A percentile compares a stretch with the other conserved stretches of the same genome.
phyloP scores from a whole-genome alignment of 148 eudicot genomes.

The Hydrangea macrophylla region DNA sequence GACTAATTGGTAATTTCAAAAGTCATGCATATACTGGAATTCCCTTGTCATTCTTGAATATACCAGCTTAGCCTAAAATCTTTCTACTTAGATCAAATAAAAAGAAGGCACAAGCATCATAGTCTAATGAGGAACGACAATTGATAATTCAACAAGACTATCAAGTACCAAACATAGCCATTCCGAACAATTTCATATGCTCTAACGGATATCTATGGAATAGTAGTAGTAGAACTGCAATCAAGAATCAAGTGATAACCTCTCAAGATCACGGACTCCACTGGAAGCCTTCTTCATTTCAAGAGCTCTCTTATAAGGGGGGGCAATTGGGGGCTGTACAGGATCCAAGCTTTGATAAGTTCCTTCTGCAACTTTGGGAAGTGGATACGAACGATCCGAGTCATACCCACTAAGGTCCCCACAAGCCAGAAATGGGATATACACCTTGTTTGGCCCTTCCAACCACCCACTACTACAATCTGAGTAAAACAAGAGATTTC shows the following conservation, averaged over 20 bases:
- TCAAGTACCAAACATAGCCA: no score
- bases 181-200: no score
- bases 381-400: constrained; percentile 92
- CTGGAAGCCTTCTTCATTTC: constrained; percentile 90
- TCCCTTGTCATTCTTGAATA: no score
- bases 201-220: not conserved
- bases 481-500: constrained; percentile 21
- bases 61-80: no score
- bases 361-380: constrained; percentile 71
- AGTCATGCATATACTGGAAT: no score
- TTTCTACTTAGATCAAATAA: no score
- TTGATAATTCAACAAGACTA: no score
- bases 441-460: constrained; percentile 80
- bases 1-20: no score
- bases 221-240: not conserved
- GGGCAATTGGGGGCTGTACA: constrained; percentile 94
- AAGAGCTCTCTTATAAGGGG: constrained; percentile 93
- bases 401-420: constrained; percentile 95
- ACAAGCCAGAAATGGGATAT: constrained; percentile 97
- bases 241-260: constrained; percentile 51
- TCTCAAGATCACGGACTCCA: constrained; percentile 49
- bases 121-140: no score
- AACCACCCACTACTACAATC: constrained; percentile 98
- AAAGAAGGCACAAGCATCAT: no score
- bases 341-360: constrained; percentile 86